Evolutionary conservation across 805 yeast species (phyloP), one percentile per base, ranked within the genome.

Genomic region (Sugiyamaella boreocaroliniensis): DNA sequence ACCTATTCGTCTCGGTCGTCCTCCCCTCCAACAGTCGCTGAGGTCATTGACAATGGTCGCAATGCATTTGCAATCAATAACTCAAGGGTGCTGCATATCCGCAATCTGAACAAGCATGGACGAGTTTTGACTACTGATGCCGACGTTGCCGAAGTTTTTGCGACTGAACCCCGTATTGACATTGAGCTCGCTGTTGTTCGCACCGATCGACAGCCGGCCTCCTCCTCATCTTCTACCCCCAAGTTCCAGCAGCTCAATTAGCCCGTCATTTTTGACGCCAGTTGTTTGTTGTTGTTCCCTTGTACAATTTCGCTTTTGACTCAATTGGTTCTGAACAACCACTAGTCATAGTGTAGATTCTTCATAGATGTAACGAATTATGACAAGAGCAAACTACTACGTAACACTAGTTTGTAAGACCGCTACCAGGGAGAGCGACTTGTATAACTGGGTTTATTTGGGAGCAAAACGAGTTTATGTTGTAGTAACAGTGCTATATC

Each of bases 21-120:
- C 45, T 85, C 95, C 0, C 85, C 95, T 6, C 98, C 98, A 1
- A 83, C 93, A 0, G 70, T 83, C 41, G 62, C 76, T 29, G 98
- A 90, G 67, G 69, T 90, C n/a, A 61, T 89, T 11, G 86, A 85
- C 52, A 89, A 89, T 64, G 89, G 88, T 14, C 80, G 80, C 51
- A 72, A 76, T 48, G 86, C 90, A 20, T 90, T 90, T 66, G 76
- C 78, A n/a, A 77, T 82, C 32, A 68, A 72, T 14, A 55, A 61
- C 8, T 68, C 67, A 50, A 63, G 64, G 44, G 66, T 70, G 11
- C 59, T 76, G 18, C 68, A 70, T 29, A 63, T 76, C 10, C 62
- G 68, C 52, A 65, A 74, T 59, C 48, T 58, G 22, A 64, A 61
- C 34, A 62, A 67, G 32, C 59, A 64, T 51, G 53, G 58, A 5